phyloP scores from a whole-genome alignment of 2,329 filamentous ascomycete genomes.

The Sporothrix inflata region DNA sequence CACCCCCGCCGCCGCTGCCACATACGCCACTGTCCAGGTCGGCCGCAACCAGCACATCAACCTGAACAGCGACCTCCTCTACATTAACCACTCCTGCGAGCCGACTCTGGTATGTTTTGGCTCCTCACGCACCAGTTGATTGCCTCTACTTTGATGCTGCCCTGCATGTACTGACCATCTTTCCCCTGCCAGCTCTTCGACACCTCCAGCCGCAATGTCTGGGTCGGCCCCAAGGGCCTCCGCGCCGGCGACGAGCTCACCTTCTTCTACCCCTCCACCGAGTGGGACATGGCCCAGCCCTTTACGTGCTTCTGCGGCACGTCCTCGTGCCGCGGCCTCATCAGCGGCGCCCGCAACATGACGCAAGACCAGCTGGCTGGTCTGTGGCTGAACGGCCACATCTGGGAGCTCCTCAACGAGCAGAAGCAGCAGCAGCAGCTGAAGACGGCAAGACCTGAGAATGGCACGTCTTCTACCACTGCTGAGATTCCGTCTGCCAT shows the following conservation, averaged over 20 bases:
- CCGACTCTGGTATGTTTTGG: constrained; percentile 57
- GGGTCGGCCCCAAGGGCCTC: constrained; percentile 61
- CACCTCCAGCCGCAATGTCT: constrained; percentile 57
- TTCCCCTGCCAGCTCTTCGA: constrained; percentile 58
- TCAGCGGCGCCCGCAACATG: constrained; percentile 67
- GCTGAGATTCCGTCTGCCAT: constrained; percentile 43
- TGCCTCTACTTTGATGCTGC: neutral
- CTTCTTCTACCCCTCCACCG: constrained; percentile 77
- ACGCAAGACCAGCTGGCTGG: constrained; percentile 55
- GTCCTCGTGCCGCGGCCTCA: constrained; percentile 61
- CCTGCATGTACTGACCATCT: neutral
- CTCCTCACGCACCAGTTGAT: neutral
- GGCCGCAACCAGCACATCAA: constrained; percentile 60
- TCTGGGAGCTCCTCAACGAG: constrained; percentile 56
- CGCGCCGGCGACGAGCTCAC: constrained; percentile 61
- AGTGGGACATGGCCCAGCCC: constrained; percentile 74
- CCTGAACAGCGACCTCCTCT: constrained; percentile 67
- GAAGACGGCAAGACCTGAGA: constrained; percentile 29
- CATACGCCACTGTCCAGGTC: constrained; percentile 67
- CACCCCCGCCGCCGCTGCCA: constrained; percentile 57
- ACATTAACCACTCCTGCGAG: constrained; percentile 70
- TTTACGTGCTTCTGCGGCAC: constrained; percentile 68
- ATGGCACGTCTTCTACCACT: constrained; percentile 10
- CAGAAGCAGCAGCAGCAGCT: constrained; percentile 35
- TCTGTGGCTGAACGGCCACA: constrained; percentile 65